A percentile compares a stretch with the other conserved stretches of the same genome.
Evolutionary conservation across 768 basidiomycete genomes (phyloP).

Genomic region (Porpolomopsis calyptriformis): DNA sequence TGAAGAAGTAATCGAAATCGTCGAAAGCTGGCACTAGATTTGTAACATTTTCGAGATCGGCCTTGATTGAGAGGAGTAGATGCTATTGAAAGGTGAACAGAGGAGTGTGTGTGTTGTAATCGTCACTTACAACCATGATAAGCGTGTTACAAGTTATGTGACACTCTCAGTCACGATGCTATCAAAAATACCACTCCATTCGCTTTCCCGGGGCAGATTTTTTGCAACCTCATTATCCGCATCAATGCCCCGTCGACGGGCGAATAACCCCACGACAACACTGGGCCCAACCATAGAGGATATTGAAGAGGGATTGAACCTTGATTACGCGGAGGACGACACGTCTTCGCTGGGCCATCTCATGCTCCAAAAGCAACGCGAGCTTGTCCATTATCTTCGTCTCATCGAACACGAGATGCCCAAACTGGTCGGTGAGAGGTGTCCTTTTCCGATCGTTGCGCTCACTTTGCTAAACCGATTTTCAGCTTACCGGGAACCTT

Average conservation of each 20-base stretch:
- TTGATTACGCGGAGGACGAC: constrained; percentile 1
- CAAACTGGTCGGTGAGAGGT: constrained; percentile 59
- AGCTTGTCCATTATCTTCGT: constrained; percentile 66
- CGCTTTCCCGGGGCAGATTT: not conserved
- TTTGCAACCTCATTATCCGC: not conserved
- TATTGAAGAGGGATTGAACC: not conserved
- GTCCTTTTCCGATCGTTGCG: constrained; percentile 1
- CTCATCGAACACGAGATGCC: constrained; percentile 86
- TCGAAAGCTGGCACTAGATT: constrained; percentile 52
- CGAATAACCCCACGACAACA: not conserved
- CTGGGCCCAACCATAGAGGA: not conserved
- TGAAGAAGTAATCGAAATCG: constrained; percentile 73
- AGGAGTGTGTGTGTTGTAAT: not conserved
- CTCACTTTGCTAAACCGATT: constrained; percentile 5
- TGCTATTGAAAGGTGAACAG: constrained; percentile 9
- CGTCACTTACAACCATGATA: too few relatives aligned
- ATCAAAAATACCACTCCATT: not conserved
- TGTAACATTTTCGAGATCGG: constrained; percentile 73
- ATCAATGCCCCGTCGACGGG: not conserved
- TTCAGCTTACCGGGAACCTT: constrained; percentile 73
- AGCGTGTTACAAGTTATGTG: too few relatives aligned
- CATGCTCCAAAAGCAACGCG: constrained; percentile 61
- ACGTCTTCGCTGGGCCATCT: constrained; percentile 33
- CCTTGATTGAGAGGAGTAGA: constrained; percentile 60
- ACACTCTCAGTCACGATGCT: too few relatives aligned